These are phyloP conservation scores for Fraxinus quadrangulata DNA, from an alignment of 257 asterid species.

Conservation along the genomic window DNA sequence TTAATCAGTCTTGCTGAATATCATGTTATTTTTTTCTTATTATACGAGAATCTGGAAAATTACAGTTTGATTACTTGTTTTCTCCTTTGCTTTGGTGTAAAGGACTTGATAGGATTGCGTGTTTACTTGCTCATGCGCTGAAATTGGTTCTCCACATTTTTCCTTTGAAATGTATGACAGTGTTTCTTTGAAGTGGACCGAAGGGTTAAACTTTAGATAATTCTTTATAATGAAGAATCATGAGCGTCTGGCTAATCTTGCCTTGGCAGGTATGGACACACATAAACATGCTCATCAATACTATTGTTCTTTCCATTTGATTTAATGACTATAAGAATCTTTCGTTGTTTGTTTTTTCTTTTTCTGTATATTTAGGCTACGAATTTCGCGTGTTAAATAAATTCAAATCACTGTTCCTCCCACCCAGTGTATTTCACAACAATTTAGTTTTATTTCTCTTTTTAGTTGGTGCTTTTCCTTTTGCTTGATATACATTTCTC, in stretches of 20 bases:
- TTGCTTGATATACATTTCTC: neutral
- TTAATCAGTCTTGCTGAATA: neutral
- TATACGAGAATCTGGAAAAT: neutral
- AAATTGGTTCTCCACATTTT: neutral
- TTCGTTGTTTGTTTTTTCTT: neutral
- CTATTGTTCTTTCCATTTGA: neutral
- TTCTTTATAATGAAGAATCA: conserved; percentile 33
- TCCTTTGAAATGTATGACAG: neutral
- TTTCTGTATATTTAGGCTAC: neutral
- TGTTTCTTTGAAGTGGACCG: neutral
- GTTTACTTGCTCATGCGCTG: neutral
- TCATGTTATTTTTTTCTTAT: neutral
- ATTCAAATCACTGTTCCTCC: neutral
- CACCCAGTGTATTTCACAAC: neutral
- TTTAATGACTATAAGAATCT: neutral
- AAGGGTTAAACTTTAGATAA: neutral
- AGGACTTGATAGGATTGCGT: neutral
- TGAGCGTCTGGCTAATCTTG: conserved; percentile 49
- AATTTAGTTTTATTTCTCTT: neutral
- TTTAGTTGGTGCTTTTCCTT: neutral
- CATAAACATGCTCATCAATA: neutral
- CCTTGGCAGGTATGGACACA: conserved; percentile 37
- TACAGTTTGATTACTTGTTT: neutral
- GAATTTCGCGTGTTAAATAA: neutral
- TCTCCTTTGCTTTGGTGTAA: neutral